A percentile compares a stretch with the other conserved stretches of the same genome.
Conservation (phyloP, 2,329 filamentous ascomycete genomes). For the Teratosphaeria pseudoeucalypti region DNA sequence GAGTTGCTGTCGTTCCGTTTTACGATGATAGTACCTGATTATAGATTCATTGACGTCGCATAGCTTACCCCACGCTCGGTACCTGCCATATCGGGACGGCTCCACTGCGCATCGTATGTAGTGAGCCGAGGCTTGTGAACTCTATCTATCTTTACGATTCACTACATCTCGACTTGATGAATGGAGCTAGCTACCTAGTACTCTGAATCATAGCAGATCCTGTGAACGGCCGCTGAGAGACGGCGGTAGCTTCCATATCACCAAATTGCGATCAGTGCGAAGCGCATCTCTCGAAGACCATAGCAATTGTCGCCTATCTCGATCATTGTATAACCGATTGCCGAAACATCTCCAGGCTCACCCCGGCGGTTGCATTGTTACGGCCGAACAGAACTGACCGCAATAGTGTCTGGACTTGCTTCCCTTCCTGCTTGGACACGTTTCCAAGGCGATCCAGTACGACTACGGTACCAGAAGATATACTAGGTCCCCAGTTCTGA, state of each 20-base stretch:
- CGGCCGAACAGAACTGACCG: not conserved
- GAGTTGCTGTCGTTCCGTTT: not conserved
- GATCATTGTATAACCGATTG: not conserved
- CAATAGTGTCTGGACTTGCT: not conserved
- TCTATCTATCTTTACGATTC: not conserved
- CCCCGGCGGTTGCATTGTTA: not conserved
- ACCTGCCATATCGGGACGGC: not conserved
- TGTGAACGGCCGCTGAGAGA: not conserved
- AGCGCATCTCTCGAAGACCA: not conserved
- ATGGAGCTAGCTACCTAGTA: not conserved
- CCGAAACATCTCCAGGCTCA: not conserved
- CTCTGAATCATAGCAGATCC: too few species aligned
- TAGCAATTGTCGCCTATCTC: not conserved
- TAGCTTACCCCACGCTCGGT: not conserved
- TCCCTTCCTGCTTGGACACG: not conserved
- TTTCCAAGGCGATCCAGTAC: too few species aligned
- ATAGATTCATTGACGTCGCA: not conserved
- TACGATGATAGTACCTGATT: not conserved
- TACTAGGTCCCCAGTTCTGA: slow-evolving; percentile 8
- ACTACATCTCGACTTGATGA: not conserved
- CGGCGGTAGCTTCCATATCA: too few species aligned
- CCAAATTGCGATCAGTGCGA: too few species aligned
- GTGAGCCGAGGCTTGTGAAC: not conserved
- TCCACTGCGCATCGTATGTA: not conserved
- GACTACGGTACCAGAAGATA: not conserved